Percentiles rank a stretch among this genome's conserved stretches.
phyloP scores from a whole-genome alignment of 768 basidiomycete species.

The Boletus sp. region DNA sequence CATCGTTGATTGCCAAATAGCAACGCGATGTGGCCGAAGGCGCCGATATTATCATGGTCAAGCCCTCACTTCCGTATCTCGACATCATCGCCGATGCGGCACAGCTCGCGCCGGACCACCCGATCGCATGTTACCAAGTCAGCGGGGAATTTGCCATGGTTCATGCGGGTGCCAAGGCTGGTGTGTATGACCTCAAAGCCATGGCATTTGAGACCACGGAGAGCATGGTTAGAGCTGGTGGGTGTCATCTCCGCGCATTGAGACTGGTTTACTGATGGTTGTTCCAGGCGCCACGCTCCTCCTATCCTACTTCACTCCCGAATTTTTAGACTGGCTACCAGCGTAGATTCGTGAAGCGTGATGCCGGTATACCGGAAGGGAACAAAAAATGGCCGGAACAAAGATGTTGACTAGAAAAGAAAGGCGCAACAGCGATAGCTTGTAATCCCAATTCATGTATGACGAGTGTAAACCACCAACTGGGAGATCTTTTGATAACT shows the following conservation, averaged over 20 bases:
- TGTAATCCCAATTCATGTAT: not conserved
- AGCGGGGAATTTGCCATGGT: conserved; percentile 99
- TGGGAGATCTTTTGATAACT: conserved; percentile 6
- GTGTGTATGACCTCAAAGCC: conserved; percentile 85
- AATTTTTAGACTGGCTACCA: conserved; percentile 86
- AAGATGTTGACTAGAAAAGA: not conserved
- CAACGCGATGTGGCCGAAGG: conserved; percentile 86
- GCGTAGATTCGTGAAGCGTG: conserved; percentile 8
- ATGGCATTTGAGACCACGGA: conserved; percentile 96
- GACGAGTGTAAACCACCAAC: not conserved
- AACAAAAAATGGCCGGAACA: not conserved
- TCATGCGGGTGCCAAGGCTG: conserved; percentile 86
- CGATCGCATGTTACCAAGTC: conserved; percentile 96
- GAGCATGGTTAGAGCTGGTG: conserved; percentile 89
- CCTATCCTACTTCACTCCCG: conserved; percentile 93
- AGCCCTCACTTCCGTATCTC: conserved; percentile 93
- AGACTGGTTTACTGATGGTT: conserved; percentile 5
- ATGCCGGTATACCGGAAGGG: not conserved
- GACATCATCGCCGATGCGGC: conserved; percentile 92
- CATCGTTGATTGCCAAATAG: conserved; percentile 38
- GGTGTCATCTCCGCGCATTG: conserved; percentile 21
- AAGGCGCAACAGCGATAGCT: not conserved
- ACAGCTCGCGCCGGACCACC: conserved; percentile 76
- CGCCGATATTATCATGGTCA: conserved; percentile 99
- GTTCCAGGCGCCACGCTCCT: conserved; percentile 82